Evolutionary conservation across 441 rosid genomes (phyloP).

Genomic region (Adansonia grandidieri): DNA sequence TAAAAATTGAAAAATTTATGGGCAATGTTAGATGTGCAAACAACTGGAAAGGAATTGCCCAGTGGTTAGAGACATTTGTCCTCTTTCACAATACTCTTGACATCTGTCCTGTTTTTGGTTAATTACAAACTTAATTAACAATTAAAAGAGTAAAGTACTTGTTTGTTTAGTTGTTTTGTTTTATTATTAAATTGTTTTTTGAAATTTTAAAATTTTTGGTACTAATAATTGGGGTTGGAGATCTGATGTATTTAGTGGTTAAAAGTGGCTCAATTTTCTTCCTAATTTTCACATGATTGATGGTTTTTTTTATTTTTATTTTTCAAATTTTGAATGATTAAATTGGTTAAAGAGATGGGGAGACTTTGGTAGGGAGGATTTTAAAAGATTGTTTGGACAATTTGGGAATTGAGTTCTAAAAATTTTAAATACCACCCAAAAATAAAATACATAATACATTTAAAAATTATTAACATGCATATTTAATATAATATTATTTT

Average conservation of each 20-base stretch:
- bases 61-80: slow-evolving; percentile 41
- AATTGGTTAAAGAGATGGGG: background rate
- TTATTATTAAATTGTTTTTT: background rate
- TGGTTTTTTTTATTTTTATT: background rate
- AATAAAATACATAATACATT: no score
- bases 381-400: background rate
- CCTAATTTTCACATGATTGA: background rate
- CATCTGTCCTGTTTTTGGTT: slow-evolving; percentile 28
- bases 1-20: background rate
- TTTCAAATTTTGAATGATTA: background rate
- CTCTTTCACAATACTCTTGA: slow-evolving; percentile 25
- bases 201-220: background rate
- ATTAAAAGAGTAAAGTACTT: background rate
- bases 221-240: background rate
- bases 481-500: no score
- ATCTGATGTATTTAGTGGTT: slow-evolving; percentile 1
- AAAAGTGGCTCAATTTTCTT: no score
- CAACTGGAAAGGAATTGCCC: slow-evolving; percentile 35
- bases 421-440: no score
- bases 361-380: background rate
- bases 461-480: no score
- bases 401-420: background rate
- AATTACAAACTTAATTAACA: background rate
- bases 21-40: slow-evolving; percentile 17
- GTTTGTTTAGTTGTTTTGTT: background rate